Percentiles rank a stretch among this genome's conserved stretches.
These are phyloP conservation scores for Euryodendron excelsum DNA, from an alignment of 148 eudicot genomes.

Conservation along the genomic window DNA sequence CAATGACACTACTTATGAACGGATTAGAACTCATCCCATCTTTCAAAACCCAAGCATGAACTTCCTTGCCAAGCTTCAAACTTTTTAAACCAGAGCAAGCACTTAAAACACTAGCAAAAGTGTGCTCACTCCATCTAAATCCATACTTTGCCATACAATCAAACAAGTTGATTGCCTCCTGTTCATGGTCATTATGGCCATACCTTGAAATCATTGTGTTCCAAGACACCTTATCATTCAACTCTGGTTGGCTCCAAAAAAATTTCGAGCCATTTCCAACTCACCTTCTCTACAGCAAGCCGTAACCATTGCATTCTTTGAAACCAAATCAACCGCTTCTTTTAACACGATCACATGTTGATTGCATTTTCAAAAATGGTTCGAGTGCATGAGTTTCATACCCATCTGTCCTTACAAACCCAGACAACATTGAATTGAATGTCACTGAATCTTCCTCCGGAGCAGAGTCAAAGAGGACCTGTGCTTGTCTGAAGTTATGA, in stretches of 20 bases:
- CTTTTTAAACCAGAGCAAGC: slow-evolving; percentile 64
- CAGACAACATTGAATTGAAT: slow-evolving; percentile 74
- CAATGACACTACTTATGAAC: slow-evolving; percentile 64
- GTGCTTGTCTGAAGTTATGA: slow-evolving; percentile 41
- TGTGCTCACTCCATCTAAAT: slow-evolving; percentile 59
- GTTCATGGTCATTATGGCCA: slow-evolving; percentile 54
- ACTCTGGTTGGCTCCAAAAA: slow-evolving; percentile 52
- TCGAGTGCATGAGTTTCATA: slow-evolving; percentile 44
- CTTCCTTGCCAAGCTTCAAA: slow-evolving; percentile 66
- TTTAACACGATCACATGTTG: slow-evolving; percentile 13
- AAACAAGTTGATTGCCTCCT: slow-evolving; percentile 54
- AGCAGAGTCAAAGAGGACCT: slow-evolving; percentile 42
- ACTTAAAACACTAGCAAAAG: slow-evolving; percentile 61
- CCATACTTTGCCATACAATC: slow-evolving; percentile 48
- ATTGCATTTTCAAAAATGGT: slow-evolving; percentile 56
- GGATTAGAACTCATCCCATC: slow-evolving; percentile 47
- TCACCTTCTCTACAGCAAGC: slow-evolving; percentile 81
- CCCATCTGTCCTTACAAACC: slow-evolving; percentile 54
- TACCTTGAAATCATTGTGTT: slow-evolving; percentile 76
- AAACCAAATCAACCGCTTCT: slow-evolving; percentile 68
- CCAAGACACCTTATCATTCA: slow-evolving; percentile 78
- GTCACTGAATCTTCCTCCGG: slow-evolving; percentile 69
- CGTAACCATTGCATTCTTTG: slow-evolving; percentile 75
- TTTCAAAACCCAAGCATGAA: slow-evolving; percentile 68
- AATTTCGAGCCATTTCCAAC: slow-evolving; percentile 49